Evolutionary conservation across 192 early-diverging fungal genomes (phyloP), one percentile per base, ranked within the genome.

Genomic region (Coemansia sp.): DNA sequence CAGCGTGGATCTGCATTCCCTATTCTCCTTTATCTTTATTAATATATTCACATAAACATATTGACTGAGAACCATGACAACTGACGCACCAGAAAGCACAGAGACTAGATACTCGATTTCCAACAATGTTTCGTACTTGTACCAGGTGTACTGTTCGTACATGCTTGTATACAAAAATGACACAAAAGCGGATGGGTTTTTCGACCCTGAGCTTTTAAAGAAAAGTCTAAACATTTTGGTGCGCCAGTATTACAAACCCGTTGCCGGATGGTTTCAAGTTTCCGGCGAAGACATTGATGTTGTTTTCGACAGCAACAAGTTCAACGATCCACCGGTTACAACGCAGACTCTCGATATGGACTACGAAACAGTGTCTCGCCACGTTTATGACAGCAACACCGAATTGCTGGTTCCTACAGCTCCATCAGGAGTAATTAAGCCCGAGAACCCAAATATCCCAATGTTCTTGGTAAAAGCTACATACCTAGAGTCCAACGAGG

Each of bases 81-180:
- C 17, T 7, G 38, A 24, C 14, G 20, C 20, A 17, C 51, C 52
- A 1, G 11, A 54, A 3, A 49, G 15, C 31, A 44, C 40, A 57
- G 71, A 74, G 63, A 25, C 36, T 20, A 64, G 77, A 44, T 74
- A 70, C 60, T 56, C 71, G 14, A 47, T 61, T 3, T 63, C 77
- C 14, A 71, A 71, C 62, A 71, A 80, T 51, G 47, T 74, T 15
- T 80, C 77, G 42, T 74, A 52, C 47, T 56, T 80, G 66, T 80
- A 80, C 66, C 77, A 80, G 56, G 51, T 80, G 48, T 74, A 80
- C 55, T 80, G 77, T 63, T 74, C 77, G 38, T 80, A 80, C 60
- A 70, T 80, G 1, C 11, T 80, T 12, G 50, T 74, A 50, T 80
- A 58, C 66, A 70, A 60, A 36, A 74, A 80, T 56, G 10, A 6